phyloP scores from a whole-genome alignment of 2,329 filamentous ascomycete species.

The Aureobasidium subglaciale region DNA sequence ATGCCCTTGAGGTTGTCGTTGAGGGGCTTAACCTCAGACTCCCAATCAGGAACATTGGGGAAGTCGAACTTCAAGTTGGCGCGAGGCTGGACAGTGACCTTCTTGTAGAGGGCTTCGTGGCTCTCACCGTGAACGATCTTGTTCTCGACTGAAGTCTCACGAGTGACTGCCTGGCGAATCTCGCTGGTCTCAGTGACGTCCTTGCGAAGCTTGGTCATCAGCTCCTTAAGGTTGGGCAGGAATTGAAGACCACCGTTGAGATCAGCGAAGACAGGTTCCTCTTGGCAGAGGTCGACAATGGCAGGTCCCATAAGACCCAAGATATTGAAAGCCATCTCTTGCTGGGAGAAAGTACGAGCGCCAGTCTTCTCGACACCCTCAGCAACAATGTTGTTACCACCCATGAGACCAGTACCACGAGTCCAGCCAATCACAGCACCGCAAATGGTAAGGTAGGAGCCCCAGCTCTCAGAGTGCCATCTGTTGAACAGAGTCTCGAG shows the following conservation, averaged over 20 bases:
- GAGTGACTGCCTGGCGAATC: slow-evolving; percentile 84
- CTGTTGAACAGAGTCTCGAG: slow-evolving; percentile 97
- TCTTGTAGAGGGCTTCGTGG: slow-evolving; percentile 89
- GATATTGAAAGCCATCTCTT: slow-evolving; percentile 99
- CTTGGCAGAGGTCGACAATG: slow-evolving; percentile 91
- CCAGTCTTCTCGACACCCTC: slow-evolving; percentile 95
- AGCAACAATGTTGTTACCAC: slow-evolving; percentile 93
- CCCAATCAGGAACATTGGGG: slow-evolving; percentile 83
- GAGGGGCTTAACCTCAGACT: slow-evolving; percentile 80
- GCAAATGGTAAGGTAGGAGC: slow-evolving; percentile 94
- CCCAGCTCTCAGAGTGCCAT: slow-evolving; percentile 97
- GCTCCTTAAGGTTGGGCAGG: slow-evolving; percentile 87
- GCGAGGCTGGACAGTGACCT: slow-evolving; percentile 84
- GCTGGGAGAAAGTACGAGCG: slow-evolving; percentile 96
- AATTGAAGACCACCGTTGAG: slow-evolving; percentile 97
- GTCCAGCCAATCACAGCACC: slow-evolving; percentile 99
- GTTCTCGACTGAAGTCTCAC: slow-evolving; percentile 94
- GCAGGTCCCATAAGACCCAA: slow-evolving; percentile 91
- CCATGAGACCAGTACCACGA: slow-evolving; percentile 95
- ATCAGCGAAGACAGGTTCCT: slow-evolving; percentile 92
- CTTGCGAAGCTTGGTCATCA: slow-evolving; percentile 89
- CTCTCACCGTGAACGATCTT: slow-evolving; percentile 93
- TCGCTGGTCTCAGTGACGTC: slow-evolving; percentile 94
- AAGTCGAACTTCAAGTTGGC: slow-evolving; percentile 99
- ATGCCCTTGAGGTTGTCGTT: slow-evolving; percentile 88